Conservation (phyloP, 345 rosid genomes). For the Psidium guajava region DNA sequence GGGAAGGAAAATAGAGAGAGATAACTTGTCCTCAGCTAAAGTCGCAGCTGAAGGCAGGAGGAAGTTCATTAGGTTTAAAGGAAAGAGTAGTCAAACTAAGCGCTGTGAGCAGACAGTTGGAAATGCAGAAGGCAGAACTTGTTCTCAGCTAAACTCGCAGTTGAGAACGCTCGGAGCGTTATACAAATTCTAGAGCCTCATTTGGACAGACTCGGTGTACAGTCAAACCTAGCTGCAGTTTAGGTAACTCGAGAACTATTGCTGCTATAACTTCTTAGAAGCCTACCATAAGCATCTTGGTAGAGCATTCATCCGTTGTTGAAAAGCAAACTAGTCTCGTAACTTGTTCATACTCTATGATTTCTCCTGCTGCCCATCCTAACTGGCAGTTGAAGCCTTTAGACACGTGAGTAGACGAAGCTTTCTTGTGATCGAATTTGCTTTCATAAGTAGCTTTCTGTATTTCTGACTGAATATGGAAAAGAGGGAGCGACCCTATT, state of each 20-base stretch:
- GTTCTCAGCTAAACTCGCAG: conserved; percentile 50
- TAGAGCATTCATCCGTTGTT: background rate
- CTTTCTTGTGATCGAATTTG: background rate
- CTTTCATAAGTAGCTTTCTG: background rate
- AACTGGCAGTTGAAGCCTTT: background rate
- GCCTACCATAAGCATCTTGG: background rate
- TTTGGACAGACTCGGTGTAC: background rate
- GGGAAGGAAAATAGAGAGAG: no score
- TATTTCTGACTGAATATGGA: no score
- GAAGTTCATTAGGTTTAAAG: conserved; percentile 30
- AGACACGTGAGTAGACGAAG: background rate
- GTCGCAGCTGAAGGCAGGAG: no score
- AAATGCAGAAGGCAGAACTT: conserved; percentile 58
- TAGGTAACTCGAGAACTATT: background rate
- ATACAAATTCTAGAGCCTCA: background rate
- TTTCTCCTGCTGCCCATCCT: background rate
- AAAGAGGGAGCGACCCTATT: no score
- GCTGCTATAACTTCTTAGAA: background rate
- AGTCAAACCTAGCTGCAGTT: background rate
- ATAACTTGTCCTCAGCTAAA: no score
- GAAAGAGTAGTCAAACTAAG: conserved; percentile 58
- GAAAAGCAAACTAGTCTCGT: background rate
- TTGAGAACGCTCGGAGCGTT: conserved; percentile 13
- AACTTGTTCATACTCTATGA: background rate
- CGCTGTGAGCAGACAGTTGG: conserved; percentile 43